Percentiles rank a stretch among this genome's conserved stretches.
Conservation (phyloP, 257 asterid genomes). For the Nicotiana sylvestris region DNA sequence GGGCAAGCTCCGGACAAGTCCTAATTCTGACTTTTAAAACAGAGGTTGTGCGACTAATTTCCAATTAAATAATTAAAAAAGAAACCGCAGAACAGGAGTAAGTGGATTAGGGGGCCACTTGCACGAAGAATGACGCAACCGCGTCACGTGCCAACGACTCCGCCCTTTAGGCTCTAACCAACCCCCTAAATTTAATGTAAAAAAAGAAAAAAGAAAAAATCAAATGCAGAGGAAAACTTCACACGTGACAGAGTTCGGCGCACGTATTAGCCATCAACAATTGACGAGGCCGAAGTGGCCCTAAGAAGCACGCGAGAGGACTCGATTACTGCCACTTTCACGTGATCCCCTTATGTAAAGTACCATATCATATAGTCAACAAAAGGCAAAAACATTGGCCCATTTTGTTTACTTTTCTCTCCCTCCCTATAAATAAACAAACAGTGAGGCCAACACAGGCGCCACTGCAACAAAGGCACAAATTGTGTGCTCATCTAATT, state of each 20-base stretch:
- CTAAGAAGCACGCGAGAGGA: slow-evolving; percentile 8
- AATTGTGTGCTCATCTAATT: neutral
- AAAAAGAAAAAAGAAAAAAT: neutral
- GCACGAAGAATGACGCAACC: slow-evolving; percentile 11
- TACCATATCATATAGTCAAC: slow-evolving; percentile 8
- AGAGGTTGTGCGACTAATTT: neutral
- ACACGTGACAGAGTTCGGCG: slow-evolving; percentile 28
- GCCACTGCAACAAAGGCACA: neutral
- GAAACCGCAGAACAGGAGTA: neutral
- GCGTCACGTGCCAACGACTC: slow-evolving; percentile 12
- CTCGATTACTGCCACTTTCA: slow-evolving; percentile 2
- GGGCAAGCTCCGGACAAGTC: too few species aligned
- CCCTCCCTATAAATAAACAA: neutral
- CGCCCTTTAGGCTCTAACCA: neutral
- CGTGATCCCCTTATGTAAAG: slow-evolving; percentile 15
- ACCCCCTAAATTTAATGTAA: neutral
- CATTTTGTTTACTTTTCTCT: neutral
- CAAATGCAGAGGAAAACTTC: neutral
- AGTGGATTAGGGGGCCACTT: slow-evolving; percentile 23
- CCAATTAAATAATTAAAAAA: neutral
- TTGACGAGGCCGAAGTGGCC: neutral
- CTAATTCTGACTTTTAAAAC: too few species aligned
- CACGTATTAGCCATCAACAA: slow-evolving; percentile 19
- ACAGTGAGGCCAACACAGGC: neutral
- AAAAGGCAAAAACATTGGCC: neutral